These are phyloP conservation scores for Sclerotinia subarctica DNA, from an alignment of 2,329 filamentous ascomycete species.

Conservation along the genomic window DNA sequence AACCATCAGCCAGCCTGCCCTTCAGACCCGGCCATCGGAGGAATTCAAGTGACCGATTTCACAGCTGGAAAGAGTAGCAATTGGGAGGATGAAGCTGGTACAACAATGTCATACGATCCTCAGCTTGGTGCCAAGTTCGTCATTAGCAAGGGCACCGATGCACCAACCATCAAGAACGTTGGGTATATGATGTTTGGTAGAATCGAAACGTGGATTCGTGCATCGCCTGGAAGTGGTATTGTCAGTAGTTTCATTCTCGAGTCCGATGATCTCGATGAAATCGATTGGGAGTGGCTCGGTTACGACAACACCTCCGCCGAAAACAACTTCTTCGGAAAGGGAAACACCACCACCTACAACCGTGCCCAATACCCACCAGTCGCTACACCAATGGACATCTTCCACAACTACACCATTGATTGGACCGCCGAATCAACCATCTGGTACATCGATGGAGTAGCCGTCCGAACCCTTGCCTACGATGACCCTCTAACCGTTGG, in stretches of 20 bases:
- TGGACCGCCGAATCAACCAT: slow-evolving; percentile 59
- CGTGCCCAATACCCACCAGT: slow-evolving; percentile 43
- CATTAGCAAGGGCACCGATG: slow-evolving; percentile 47
- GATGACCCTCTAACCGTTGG: slow-evolving; percentile 46
- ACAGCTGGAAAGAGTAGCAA: slow-evolving; percentile 44
- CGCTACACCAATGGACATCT: slow-evolving; percentile 39
- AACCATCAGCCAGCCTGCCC: slow-evolving; percentile 39
- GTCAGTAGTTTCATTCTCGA: slow-evolving; percentile 50
- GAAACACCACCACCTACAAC: slow-evolving; percentile 51
- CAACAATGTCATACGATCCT: slow-evolving; percentile 41
- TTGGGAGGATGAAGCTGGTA: slow-evolving; percentile 55
- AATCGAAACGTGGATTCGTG: slow-evolving; percentile 47
- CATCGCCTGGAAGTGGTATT: slow-evolving; percentile 48
- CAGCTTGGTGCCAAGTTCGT: slow-evolving; percentile 48
- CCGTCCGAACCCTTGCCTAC: slow-evolving; percentile 48
- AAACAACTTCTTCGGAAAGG: slow-evolving; percentile 55
- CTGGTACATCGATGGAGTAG: slow-evolving; percentile 56
- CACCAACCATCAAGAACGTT: slow-evolving; percentile 45
- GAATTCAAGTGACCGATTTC: slow-evolving; percentile 44
- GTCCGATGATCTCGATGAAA: slow-evolving; percentile 51
- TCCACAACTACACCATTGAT: slow-evolving; percentile 65
- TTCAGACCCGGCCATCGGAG: slow-evolving; percentile 44
- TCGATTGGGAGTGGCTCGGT: slow-evolving; percentile 49
- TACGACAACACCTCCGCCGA: slow-evolving; percentile 40
- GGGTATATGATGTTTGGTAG: slow-evolving; percentile 55